A percentile compares a stretch with the other conserved stretches of the same genome.
Evolutionary conservation across 768 basidiomycete species (phyloP).

Genomic region (Tulasnella sp.): DNA sequence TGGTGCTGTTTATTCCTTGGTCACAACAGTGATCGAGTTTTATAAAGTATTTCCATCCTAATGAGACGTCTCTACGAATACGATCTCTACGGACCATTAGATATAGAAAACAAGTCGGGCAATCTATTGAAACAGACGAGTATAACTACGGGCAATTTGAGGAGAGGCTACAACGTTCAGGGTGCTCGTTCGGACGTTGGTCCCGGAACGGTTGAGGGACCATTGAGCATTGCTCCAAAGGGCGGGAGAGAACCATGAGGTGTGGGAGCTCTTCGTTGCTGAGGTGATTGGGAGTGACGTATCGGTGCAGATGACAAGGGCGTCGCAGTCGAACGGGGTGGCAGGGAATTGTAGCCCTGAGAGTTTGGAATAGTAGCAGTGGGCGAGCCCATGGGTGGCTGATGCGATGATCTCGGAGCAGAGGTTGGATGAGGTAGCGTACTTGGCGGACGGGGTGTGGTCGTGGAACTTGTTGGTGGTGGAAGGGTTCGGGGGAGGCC

Average conservation of each 20-base stretch:
- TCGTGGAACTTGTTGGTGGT: not conserved
- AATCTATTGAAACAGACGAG: not conserved
- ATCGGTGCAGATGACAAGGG: not conserved
- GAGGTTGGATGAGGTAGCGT: not conserved
- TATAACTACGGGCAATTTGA: not conserved
- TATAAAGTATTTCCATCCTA: not conserved
- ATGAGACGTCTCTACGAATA: not conserved
- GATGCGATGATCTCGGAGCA: not conserved
- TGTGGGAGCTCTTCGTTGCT: not conserved
- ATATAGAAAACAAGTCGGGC: not conserved
- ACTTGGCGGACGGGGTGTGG: constrained; percentile 3
- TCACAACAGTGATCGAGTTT: too few species aligned
- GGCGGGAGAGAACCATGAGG: not conserved
- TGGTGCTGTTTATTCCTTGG: not conserved
- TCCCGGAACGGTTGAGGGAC: not conserved
- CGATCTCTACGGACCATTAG: not conserved
- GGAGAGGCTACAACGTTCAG: not conserved
- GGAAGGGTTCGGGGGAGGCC: not conserved
- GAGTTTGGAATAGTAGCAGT: not conserved
- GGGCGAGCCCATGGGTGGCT: not conserved
- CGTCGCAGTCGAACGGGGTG: not conserved
- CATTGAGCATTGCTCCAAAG: not conserved
- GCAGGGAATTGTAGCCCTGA: not conserved
- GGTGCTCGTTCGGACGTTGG: not conserved
- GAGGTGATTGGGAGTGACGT: not conserved